Base-by-base conservation (phyloP, 2,329 filamentous ascomycete species). In the Ophiosphaerella narmari region DNA sequence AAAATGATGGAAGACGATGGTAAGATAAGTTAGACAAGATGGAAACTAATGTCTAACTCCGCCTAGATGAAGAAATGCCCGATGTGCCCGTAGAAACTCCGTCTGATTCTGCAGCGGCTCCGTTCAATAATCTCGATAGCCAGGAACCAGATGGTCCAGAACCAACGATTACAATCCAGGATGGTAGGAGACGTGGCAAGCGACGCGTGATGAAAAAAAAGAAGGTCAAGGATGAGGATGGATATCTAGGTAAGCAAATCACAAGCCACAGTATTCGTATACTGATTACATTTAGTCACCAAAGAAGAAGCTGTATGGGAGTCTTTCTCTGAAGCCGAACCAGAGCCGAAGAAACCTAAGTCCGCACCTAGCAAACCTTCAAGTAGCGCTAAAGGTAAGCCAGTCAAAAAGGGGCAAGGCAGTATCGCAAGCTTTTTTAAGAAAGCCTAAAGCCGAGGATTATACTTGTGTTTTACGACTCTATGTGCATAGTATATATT, bases 371-470 rank as follows among this genome's bases (percentile, higher is more conserved):
- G 60, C 39, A 64, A 60, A 43, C 48, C 65, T 39, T 52, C 59
- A 38, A 60, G 70, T 70, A 45, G 77, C 76, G 75, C 78, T 1
- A 90, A 90, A 67, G 68, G 67, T 43, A 81, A 78, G 66, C 78
- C 74, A 60, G 71, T 63, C 9, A 77, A 74, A 51, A 68, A 74
- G 8, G 78, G 83, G 2, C 87, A 91, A 66, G 91, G 91, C 3
- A 96, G 81, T 69, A 96, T 96, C 67, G 96, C 92, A 87, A 91
- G 87, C 1, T 96, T 96, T 75, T 96, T 96, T 73, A 82, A 82
- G 36, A 96, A 95, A 78, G 94, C 91, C 66, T 73, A 29, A 29
- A 7, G 2, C 57, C 60, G 29, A 7, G 12, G 4, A 12, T 18
- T 29, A 18, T 13, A 13, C 3, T 9, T 16, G 16, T 21, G 7